These are phyloP conservation scores for Lentinula raphanica DNA, from an alignment of 768 basidiomycete genomes.

Conservation along the genomic window DNA sequence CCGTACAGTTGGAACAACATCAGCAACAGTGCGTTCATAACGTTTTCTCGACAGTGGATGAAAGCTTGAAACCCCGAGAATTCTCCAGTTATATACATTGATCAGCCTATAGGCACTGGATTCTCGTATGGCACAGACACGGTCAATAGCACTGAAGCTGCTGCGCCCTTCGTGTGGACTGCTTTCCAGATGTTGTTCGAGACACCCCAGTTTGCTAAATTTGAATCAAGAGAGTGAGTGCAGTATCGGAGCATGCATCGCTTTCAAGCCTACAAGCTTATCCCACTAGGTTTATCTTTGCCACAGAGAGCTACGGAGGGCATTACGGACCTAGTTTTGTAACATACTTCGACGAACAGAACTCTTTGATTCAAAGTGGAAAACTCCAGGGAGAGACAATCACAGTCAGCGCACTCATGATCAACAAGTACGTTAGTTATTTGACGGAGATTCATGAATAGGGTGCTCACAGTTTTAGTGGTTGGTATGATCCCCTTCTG, in stretches of 20 bases:
- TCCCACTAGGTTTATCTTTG: conserved; percentile 50
- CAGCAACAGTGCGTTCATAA: conserved; percentile 48
- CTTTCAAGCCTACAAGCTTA: background rate
- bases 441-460: background rate
- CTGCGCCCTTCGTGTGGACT: conserved; percentile 54
- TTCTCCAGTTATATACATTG: conserved; percentile 50
- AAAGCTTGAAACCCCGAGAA: background rate
- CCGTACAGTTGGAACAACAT: conserved; percentile 69
- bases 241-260: background rate
- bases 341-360: conserved; percentile 61
- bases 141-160: conserved; percentile 54
- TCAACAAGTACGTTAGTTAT: conserved; percentile 40
- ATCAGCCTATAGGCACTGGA: conserved; percentile 63
- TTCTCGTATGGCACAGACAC: conserved; percentile 56
- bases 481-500: conserved; percentile 62
- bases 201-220: conserved; percentile 46
- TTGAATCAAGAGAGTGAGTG: conserved; percentile 47
- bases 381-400: conserved; percentile 44
- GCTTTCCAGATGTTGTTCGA: conserved; percentile 63
- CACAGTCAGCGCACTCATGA: conserved; percentile 55
- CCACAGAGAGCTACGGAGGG: conserved; percentile 65
- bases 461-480: conserved; percentile 27
- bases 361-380: conserved; percentile 41
- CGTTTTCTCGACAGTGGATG: background rate
- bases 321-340: conserved; percentile 65